Evolutionary conservation across 257 asterid genomes (phyloP).

Genomic region (Dorcoceras hygrometricum): DNA sequence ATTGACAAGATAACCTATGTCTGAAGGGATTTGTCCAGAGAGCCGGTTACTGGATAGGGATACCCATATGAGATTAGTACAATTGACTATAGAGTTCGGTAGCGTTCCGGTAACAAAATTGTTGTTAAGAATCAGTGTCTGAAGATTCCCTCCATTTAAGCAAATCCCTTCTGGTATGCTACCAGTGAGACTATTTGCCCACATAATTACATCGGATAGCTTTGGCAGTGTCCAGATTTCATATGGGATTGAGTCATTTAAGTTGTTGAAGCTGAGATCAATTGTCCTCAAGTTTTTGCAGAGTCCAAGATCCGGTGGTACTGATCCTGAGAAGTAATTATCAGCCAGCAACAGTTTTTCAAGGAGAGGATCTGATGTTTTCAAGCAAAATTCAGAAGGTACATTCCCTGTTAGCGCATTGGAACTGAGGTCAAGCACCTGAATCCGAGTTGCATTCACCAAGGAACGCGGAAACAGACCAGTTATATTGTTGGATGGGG

Average conservation of each 20-base stretch:
- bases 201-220: constrained; percentile 68
- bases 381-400: constrained; percentile 62
- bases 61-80: constrained; percentile 85
- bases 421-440: constrained; percentile 76
- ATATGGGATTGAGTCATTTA: constrained; percentile 56
- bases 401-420: constrained; percentile 61
- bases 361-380: constrained; percentile 35
- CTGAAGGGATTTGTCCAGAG: constrained; percentile 63
- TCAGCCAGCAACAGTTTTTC: constrained; percentile 60
- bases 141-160: constrained; percentile 77
- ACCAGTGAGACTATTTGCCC: constrained; percentile 82
- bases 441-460: constrained; percentile 53
- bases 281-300: constrained; percentile 58
- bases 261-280: constrained; percentile 80
- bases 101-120: constrained; percentile 60
- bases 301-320: constrained; percentile 58
- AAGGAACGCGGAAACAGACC: constrained; percentile 66
- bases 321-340: constrained; percentile 59
- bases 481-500: constrained; percentile 64
- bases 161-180: constrained; percentile 81
- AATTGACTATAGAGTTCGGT: constrained; percentile 71
- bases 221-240: constrained; percentile 72
- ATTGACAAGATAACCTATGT: constrained; percentile 60
- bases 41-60: constrained; percentile 74
- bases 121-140: constrained; percentile 81